Evolutionary conservation across 179 eudicot genomes (phyloP).

Genomic region (Nepenthes alata): DNA sequence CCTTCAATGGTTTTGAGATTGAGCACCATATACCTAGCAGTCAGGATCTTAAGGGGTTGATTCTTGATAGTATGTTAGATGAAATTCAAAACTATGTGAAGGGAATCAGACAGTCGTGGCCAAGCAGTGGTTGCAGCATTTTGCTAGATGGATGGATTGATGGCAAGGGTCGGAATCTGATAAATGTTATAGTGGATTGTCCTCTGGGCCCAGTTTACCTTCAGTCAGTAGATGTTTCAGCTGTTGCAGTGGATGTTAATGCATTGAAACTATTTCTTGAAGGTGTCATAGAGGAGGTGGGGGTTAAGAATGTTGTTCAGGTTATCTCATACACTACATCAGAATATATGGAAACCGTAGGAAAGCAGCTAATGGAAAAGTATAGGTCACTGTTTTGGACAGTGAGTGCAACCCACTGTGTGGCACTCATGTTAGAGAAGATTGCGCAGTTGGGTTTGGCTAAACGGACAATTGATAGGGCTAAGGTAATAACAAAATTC

Average conservation of each 20-base stretch:
- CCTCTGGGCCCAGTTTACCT: slow-evolving; percentile 29
- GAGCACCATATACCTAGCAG: slow-evolving; percentile 18
- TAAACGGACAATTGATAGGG: slow-evolving; percentile 24
- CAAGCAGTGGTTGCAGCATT: slow-evolving; percentile 30
- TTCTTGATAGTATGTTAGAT: slow-evolving; percentile 23
- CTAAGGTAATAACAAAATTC: slow-evolving; percentile 40
- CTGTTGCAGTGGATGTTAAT: slow-evolving; percentile 13
- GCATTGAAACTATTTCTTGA: slow-evolving; percentile 19
- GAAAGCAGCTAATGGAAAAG: slow-evolving; percentile 17
- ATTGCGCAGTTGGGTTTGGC: slow-evolving; percentile 14
- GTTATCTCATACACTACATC: slow-evolving; percentile 20
- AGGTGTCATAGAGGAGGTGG: slow-evolving; percentile 27
- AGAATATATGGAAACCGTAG: slow-evolving; percentile 17
- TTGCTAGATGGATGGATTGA: slow-evolving; percentile 37
- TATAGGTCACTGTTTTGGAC: slow-evolving; percentile 45
- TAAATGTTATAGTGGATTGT: slow-evolving; percentile 24
- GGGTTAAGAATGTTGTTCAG: slow-evolving; percentile 31
- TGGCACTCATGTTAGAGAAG: slow-evolving; percentile 46
- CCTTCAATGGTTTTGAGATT: slow-evolving; percentile 9
- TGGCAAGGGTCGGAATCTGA: slow-evolving; percentile 16
- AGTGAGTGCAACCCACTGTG: slow-evolving; percentile 44
- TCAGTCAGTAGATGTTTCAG: slow-evolving; percentile 21
- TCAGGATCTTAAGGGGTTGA: slow-evolving; percentile 27
- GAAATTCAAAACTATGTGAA: slow-evolving; percentile 22
- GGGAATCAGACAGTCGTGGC: slow-evolving; percentile 21